Conservation (phyloP, 129 eudicot species). For the Rutidosis leptorrhynchoides region DNA sequence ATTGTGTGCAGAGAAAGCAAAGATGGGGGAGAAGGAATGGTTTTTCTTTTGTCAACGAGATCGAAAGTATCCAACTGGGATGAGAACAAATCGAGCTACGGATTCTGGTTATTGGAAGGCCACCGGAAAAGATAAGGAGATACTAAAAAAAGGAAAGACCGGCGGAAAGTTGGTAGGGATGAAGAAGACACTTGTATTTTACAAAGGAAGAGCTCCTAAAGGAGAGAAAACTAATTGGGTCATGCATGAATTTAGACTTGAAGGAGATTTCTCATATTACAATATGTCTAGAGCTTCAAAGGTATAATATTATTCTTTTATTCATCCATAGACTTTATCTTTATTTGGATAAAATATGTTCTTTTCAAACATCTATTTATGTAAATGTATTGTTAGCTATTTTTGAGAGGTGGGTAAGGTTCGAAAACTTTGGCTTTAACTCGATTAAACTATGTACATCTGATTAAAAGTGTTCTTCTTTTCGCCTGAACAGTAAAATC, state of each 20-base stretch:
- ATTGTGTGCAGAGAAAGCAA: constrained; percentile 90
- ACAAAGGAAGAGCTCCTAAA: constrained; percentile 90
- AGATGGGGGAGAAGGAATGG: constrained; percentile 84
- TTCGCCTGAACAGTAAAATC: too few species aligned
- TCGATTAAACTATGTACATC: too few species aligned
- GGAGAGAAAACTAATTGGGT: constrained; percentile 90
- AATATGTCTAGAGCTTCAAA: constrained; percentile 65
- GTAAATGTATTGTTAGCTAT: background rate
- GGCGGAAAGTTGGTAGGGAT: constrained; percentile 58
- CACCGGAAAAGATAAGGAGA: constrained; percentile 88
- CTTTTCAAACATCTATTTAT: constrained; percentile 1
- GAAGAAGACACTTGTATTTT: constrained; percentile 93
- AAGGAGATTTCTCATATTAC: constrained; percentile 68
- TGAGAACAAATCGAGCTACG: constrained; percentile 85
- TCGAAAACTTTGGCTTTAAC: too few species aligned
- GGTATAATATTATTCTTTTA: constrained; percentile 29
- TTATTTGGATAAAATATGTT: background rate
- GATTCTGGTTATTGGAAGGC: constrained; percentile 93
- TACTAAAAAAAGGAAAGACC: constrained; percentile 38
- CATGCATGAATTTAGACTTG: constrained; percentile 86
- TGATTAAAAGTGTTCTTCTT: too few species aligned
- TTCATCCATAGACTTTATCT: constrained; percentile 8
- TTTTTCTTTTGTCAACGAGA: constrained; percentile 75
- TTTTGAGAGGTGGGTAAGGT: too few species aligned
- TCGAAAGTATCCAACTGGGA: constrained; percentile 84